Percentiles rank a stretch among this genome's conserved stretches.
These are phyloP conservation scores for Conticribra guillardii DNA, from an alignment of 108 stramenopile genomes.

Conservation along the genomic window DNA sequence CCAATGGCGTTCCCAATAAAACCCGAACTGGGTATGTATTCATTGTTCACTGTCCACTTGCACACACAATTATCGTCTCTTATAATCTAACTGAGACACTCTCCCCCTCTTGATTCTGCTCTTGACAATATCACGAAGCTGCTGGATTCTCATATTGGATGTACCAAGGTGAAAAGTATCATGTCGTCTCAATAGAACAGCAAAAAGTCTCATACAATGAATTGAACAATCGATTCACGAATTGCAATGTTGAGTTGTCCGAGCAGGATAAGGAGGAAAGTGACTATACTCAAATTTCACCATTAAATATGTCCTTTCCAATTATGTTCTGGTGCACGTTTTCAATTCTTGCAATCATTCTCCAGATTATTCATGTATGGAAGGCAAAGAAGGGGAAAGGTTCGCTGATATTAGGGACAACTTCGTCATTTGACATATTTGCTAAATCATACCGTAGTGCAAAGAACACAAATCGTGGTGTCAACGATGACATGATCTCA, in stretches of 20 bases:
- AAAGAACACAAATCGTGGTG: no score
- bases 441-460: no score
- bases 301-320: slow-evolving; percentile 26
- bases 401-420: not conserved
- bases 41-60: not conserved
- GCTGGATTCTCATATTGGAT: slow-evolving; percentile 32
- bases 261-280: not conserved
- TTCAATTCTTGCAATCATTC: slow-evolving; percentile 5
- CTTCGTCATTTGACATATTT: not conserved
- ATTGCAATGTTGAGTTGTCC: slow-evolving; percentile 16
- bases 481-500: no score
- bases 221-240: not conserved
- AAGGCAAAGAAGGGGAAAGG: not conserved
- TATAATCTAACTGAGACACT: no score
- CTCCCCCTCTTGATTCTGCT: no score
- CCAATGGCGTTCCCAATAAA: slow-evolving; percentile 31
- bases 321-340: not conserved
- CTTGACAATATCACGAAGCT: no score
- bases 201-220: not conserved
- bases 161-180: slow-evolving; percentile 12
- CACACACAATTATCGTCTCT: not conserved
- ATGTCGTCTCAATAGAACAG: slow-evolving; percentile 9
- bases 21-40: slow-evolving; percentile 8
- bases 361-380: slow-evolving; percentile 2
- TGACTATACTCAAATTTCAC: slow-evolving; percentile 17